phyloP scores from a whole-genome alignment of 768 basidiomycete species.

The Baorangia bicolor region DNA sequence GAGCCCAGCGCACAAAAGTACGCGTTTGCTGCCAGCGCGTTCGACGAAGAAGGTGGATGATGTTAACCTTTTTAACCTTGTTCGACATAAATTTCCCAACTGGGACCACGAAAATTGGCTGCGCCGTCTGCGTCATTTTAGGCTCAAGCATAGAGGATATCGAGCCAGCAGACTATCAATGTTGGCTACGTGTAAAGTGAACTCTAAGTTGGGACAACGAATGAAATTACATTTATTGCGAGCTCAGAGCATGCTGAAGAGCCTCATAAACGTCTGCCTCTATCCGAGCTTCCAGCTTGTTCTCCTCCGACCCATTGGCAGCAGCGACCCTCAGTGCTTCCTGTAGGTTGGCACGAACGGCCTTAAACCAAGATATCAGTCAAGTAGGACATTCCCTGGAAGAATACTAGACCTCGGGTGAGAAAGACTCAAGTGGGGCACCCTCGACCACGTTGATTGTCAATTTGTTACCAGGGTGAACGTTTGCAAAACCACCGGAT shows the following conservation, averaged over 20 bases:
- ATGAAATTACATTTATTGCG: conserved; percentile 36
- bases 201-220: conserved; percentile 16
- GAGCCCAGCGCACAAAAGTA: background rate
- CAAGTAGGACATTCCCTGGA: background rate
- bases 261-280: conserved; percentile 98
- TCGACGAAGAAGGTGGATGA: background rate
- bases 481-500: conserved; percentile 95
- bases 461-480: conserved; percentile 94
- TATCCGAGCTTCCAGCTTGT: conserved; percentile 89
- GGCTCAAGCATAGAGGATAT: background rate
- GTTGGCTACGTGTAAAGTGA: background rate
- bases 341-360: conserved; percentile 83
- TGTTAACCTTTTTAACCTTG: background rate
- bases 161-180: background rate
- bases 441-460: conserved; percentile 98
- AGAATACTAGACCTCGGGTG: conserved; percentile 65
- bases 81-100: background rate
- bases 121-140: background rate
- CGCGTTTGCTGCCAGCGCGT: background rate
- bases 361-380: conserved; percentile 47
- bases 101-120: background rate
- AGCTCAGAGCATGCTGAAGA: conserved; percentile 77
- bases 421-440: conserved; percentile 88
- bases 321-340: conserved; percentile 81
- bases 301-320: conserved; percentile 87